Evolutionary conservation across 225 moss, liverwort and hornwort genomes (phyloP).

Genomic region (Pseudoscleropodium purum): DNA sequence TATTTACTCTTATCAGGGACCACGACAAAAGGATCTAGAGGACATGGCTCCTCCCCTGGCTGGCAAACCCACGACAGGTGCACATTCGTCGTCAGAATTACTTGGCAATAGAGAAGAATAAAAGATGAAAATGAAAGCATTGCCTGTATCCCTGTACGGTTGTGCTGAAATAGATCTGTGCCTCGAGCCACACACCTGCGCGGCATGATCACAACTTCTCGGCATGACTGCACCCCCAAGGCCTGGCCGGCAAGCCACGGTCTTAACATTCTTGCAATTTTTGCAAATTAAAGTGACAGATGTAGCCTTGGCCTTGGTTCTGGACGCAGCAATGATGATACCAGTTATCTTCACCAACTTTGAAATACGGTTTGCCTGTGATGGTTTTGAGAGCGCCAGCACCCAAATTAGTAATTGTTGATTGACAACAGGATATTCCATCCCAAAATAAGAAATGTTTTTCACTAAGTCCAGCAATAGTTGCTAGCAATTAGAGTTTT

Average conservation of each 20-base stretch:
- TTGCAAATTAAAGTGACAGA: slow-evolving; percentile 88
- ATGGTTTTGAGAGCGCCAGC: neutral
- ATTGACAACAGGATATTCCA: neutral
- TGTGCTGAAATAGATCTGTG: neutral
- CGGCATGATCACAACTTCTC: slow-evolving; percentile 73
- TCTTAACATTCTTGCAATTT: slow-evolving; percentile 83
- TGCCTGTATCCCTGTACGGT: neutral
- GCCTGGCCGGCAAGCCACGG: slow-evolving; percentile 82
- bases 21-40: slow-evolving; percentile 79
- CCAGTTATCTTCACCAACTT: slow-evolving; percentile 85
- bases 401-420: neutral
- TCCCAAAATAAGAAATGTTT: neutral
- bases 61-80: slow-evolving; percentile 22
- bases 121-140: neutral
- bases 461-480: neutral
- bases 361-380: slow-evolving; percentile 73
- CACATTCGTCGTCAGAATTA: neutral
- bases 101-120: neutral
- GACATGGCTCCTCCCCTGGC: slow-evolving; percentile 89
- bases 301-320: slow-evolving; percentile 91
- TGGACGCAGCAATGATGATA: slow-evolving; percentile 83
- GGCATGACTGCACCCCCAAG: slow-evolving; percentile 98
- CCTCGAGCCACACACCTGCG: slow-evolving; percentile 41
- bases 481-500: neutral
- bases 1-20: slow-evolving; percentile 92